Evolutionary conservation across 1,284 basidiomycete species (phyloP), one percentile per base, ranked within the genome.

Genomic region (Vanrija humicola): DNA sequence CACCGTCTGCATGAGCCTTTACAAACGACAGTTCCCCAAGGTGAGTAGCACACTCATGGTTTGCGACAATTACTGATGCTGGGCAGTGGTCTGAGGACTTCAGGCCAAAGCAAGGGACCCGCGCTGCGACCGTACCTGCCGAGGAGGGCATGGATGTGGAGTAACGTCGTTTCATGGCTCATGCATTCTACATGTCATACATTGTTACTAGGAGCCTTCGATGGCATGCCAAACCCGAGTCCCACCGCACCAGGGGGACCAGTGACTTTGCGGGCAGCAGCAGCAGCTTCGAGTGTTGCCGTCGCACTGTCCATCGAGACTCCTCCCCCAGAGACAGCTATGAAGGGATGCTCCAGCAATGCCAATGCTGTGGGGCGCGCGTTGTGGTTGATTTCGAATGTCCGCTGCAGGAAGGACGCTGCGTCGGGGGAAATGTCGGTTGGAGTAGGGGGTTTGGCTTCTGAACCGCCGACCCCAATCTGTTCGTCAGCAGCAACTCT

Each of bases 11-110:
- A 87, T 95, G 89, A 84, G 85, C 46, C 68, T 96, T 56, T 95
- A 94, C 78, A 96, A 95, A 76, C 82, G 93, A 46, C 86, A 93
- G 54, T 95, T 85, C 74, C 92, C 92, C 3, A 88, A 86, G 70
- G 52, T 55, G 25, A 18, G 42, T 18, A 7, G 3, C 6, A 14
- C 14, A 3, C 7, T 16, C 18, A 10, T 18, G 10, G 15, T 43
- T 18, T 29, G 6, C 48, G 39, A 34, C n/a, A 1, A 5, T 19
- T n/a, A 19, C 47, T 38, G 26, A 54, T 34, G 3, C 4, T 10
- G 3, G 16, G 1, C 46, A 69, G 66, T 66, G 64, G 65, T 58
- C 64, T 7, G 59, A 66, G 21, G 58, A 61, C 8, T 68, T 64
- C 56, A 56, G 45, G 18, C 56, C 64, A 9, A 44, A 50, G 7